Evolutionary conservation across 2,329 filamentous ascomycete genomes (phyloP).

Genomic region (Fulvia fulva): DNA sequence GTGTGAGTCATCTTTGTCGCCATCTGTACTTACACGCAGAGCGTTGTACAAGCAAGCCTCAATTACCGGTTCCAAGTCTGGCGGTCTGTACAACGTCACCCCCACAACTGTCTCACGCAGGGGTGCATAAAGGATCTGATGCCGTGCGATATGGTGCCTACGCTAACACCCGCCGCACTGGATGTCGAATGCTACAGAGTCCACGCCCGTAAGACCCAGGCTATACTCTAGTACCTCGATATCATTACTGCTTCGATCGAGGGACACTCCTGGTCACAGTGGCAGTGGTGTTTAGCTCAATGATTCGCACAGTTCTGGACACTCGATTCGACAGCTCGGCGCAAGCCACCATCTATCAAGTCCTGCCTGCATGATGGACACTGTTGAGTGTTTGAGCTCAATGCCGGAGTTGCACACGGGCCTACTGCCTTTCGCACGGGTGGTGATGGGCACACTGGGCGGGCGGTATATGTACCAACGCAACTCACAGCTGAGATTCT

Average conservation of each 20-base stretch:
- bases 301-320: conserved; percentile 11
- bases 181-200: not conserved
- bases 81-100: conserved; percentile 4
- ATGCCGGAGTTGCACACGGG: not conserved
- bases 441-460: not conserved
- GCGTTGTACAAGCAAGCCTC: conserved; percentile 6
- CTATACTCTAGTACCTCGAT: not conserved
- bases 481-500: not conserved
- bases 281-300: not conserved
- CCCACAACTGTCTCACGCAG: conserved; percentile 8
- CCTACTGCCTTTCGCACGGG: not conserved
- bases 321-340: conserved; percentile 1
- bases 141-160: conserved; percentile 3
- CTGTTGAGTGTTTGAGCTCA: not conserved
- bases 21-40: not conserved
- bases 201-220: not conserved
- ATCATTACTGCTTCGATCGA: not conserved
- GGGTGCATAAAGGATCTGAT: conserved; percentile 9
- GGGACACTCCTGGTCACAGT: not conserved
- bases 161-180: not conserved
- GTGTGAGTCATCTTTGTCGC: conserved; percentile 4
- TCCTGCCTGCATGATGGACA: conserved; percentile 3
- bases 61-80: not conserved
- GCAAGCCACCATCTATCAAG: conserved; percentile 2
- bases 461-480: conserved; percentile 7